A percentile compares a stretch with the other conserved stretches of the same genome.
Conservation (phyloP, 2,329 filamentous ascomycete genomes). For the Cadophora sp. region DNA sequence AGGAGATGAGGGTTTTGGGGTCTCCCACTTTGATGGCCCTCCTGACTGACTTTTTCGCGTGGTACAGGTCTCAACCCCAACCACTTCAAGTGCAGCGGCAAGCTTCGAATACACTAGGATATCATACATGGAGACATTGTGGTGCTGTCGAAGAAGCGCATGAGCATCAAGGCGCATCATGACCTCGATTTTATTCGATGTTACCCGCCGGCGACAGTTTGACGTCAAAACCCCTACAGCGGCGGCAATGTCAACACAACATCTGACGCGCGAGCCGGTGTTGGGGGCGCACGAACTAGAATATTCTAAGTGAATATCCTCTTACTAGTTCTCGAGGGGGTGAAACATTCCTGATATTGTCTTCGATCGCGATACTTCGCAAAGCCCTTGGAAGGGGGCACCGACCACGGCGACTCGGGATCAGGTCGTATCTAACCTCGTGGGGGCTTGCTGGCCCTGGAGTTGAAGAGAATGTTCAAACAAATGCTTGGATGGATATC, state of each 20-base stretch:
- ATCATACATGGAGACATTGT: neutral
- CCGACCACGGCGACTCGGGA: no score
- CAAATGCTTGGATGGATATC: neutral
- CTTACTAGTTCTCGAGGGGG: neutral
- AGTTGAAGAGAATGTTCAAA: neutral
- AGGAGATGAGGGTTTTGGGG: neutral
- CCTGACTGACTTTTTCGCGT: neutral
- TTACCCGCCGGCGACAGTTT: slow-evolving; percentile 1
- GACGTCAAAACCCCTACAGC: slow-evolving; percentile 8
- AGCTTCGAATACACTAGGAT: neutral
- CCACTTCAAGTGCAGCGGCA: neutral
- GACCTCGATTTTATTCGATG: neutral
- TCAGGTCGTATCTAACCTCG: no score
- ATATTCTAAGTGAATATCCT: neutral
- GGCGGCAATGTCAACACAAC: slow-evolving; percentile 13
- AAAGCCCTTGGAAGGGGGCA: neutral
- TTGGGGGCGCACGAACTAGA: neutral
- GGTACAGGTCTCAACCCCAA: neutral
- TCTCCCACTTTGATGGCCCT: neutral
- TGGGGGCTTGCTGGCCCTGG: no score
- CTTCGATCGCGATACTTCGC: neutral
- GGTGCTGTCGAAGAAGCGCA: neutral
- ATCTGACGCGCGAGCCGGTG: neutral
- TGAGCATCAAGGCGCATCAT: neutral
- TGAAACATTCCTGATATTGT: neutral